Evolutionary conservation across 495 filamentous ascomycete genomes (phyloP).

Genomic region (Pyrenopolyporus hunteri): DNA sequence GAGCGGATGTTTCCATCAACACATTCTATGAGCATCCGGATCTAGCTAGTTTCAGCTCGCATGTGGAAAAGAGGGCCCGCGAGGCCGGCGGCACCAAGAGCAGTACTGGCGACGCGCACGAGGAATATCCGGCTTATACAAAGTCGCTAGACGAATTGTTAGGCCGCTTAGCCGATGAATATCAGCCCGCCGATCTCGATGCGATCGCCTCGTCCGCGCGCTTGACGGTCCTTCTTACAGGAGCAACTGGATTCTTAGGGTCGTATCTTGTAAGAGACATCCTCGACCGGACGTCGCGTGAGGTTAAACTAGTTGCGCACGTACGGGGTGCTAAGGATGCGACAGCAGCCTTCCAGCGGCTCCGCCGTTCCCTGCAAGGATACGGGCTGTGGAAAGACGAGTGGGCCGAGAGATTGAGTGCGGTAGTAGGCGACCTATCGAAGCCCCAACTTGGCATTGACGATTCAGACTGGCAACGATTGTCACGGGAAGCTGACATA

Average conservation of each 20-base stretch:
- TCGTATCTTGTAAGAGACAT: conserved; percentile 80
- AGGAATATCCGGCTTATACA: conserved; percentile 73
- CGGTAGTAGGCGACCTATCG: conserved; percentile 74
- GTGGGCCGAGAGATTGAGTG: conserved; percentile 69
- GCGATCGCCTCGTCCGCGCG: conserved; percentile 41
- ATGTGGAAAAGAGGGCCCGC: conserved; percentile 63
- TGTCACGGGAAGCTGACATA: conserved; percentile 72
- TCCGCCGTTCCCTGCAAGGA: conserved; percentile 61
- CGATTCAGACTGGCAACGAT: conserved; percentile 63
- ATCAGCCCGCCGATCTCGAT: conserved; percentile 45
- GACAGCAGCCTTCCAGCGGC: conserved; percentile 54
- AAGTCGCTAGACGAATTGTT: conserved; percentile 58
- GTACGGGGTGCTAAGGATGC: conserved; percentile 69
- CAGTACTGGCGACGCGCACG: conserved; percentile 49
- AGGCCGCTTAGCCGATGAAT: conserved; percentile 44
- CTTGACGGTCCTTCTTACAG: conserved; percentile 80
- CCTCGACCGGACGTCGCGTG: conserved; percentile 62
- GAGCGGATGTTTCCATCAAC: conserved; percentile 73
- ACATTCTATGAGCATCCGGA: conserved; percentile 79
- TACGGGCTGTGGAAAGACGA: conserved; percentile 82
- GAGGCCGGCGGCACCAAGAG: conserved; percentile 43
- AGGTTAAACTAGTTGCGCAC: conserved; percentile 73
- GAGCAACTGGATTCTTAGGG: conserved; percentile 90
- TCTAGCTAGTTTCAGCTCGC: conserved; percentile 71
- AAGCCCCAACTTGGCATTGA: conserved; percentile 74